Evolutionary conservation across 208 protist species (phyloP).

Genomic region (Trypanosoma rangeli): DNA sequence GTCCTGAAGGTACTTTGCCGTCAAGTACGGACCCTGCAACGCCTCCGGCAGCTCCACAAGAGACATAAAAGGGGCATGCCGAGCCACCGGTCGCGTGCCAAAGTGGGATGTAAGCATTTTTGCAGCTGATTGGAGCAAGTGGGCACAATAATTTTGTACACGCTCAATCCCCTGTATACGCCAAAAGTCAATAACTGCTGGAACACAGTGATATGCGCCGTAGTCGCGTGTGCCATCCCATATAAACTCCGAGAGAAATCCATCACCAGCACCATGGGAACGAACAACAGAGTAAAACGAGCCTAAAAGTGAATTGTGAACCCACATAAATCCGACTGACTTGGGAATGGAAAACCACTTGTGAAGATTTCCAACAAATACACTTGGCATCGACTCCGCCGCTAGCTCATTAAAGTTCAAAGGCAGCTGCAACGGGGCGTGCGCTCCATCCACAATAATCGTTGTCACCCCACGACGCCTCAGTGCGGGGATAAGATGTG

Average conservation of each 20-base stretch:
- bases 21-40: conserved; percentile 66
- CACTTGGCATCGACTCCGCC: conserved; percentile 49
- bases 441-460: conserved; percentile 91
- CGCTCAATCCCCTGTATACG: conserved; percentile 49
- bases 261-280: conserved; percentile 86
- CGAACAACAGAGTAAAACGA: conserved; percentile 68
- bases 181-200: conserved; percentile 81
- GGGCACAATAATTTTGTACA: conserved; percentile 57
- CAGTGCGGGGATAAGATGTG: conserved; percentile 78
- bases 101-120: conserved; percentile 75
- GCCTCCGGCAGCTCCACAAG: conserved; percentile 81
- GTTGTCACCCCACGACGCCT: conserved; percentile 57
- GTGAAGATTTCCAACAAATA: conserved; percentile 89
- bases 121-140: conserved; percentile 47
- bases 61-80: conserved; percentile 80
- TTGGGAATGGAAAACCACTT: conserved; percentile 91
- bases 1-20: conserved; percentile 79
- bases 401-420: conserved; percentile 71
- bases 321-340: conserved; percentile 88
- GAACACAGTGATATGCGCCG: conserved; percentile 78
- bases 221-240: conserved; percentile 91
- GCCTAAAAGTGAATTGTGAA: conserved; percentile 40
- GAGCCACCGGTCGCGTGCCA: conserved; percentile 59
- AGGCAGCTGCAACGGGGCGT: conserved; percentile 76
- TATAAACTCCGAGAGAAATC: conserved; percentile 89